These are phyloP conservation scores for Pleurotus sapidus DNA, from an alignment of 768 basidiomycete genomes.

Conservation along the genomic window DNA sequence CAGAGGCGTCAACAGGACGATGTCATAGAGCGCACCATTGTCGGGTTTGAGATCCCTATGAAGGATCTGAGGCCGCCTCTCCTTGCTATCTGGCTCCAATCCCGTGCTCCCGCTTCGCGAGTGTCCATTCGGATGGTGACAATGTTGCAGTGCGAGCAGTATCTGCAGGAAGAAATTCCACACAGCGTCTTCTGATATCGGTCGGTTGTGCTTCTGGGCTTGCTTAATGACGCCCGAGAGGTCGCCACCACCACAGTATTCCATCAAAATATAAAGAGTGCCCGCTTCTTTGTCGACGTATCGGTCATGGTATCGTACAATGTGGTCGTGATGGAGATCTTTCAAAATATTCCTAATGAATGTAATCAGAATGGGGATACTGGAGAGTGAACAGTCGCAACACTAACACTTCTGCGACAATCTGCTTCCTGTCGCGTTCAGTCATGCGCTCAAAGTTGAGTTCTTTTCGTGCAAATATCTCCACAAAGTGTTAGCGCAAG, in stretches of 20 bases:
- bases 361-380: background rate
- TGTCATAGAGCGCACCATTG: conserved; percentile 59
- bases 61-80: conserved; percentile 71
- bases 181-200: conserved; percentile 87
- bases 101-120: conserved; percentile 43
- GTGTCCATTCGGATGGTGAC: conserved; percentile 78
- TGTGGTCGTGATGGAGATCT: conserved; percentile 92
- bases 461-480: conserved; percentile 91
- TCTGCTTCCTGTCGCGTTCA: conserved; percentile 94
- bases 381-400: background rate
- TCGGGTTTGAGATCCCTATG: conserved; percentile 98
- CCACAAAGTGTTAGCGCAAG: background rate
- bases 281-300: conserved; percentile 87
- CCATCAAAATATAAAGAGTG: conserved; percentile 97
- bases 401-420: conserved; percentile 95
- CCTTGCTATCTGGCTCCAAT: conserved; percentile 40
- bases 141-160: conserved; percentile 83
- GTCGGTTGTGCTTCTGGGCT: conserved; percentile 61
- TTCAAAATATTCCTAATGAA: conserved; percentile 91
- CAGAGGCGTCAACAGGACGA: background rate
- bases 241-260: conserved; percentile 98
- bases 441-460: conserved; percentile 97
- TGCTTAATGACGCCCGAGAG: conserved; percentile 85
- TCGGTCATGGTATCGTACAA: conserved; percentile 93
- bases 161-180: conserved; percentile 98